Conservation (phyloP, 192 early-diverging fungal genomes). For the Mortierella antarctica region DNA sequence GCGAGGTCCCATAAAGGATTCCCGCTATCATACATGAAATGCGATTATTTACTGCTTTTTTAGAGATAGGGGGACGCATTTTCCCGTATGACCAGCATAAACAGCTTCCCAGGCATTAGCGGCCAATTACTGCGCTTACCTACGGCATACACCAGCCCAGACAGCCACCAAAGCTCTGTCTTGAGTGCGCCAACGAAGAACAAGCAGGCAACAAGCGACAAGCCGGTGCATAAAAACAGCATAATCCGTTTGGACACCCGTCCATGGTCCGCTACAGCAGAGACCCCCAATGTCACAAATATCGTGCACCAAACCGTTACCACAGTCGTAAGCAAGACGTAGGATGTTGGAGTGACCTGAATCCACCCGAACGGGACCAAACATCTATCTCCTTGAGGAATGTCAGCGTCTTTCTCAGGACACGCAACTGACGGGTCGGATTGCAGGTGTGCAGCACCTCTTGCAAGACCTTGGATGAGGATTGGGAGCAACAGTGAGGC, state of each 20-base stretch:
- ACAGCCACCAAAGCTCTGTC: constrained; percentile 33
- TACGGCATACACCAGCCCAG: constrained; percentile 21
- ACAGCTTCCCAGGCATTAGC: not conserved
- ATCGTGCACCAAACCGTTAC: constrained; percentile 45
- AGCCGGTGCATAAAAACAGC: constrained; percentile 19
- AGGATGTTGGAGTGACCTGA: constrained; percentile 34
- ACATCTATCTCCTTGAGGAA: constrained; percentile 34
- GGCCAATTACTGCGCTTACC: constrained; percentile 2
- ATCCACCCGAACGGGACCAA: constrained; percentile 44
- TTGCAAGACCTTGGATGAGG: constrained; percentile 34
- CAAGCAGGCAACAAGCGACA: constrained; percentile 37
- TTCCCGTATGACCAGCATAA: not conserved
- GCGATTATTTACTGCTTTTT: not conserved
- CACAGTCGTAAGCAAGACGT: constrained; percentile 40
- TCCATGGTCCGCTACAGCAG: constrained; percentile 55
- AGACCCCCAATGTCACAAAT: constrained; percentile 39
- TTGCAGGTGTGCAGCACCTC: constrained; percentile 20
- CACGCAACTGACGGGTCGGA: constrained; percentile 22
- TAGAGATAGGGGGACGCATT: not conserved
- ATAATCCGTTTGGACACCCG: constrained; percentile 24
- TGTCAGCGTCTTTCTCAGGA: constrained; percentile 12
- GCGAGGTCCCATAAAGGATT: constrained; percentile 6
- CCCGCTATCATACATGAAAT: constrained; percentile 3
- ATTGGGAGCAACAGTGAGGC: constrained; percentile 33
- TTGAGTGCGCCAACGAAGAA: constrained; percentile 35